Evolutionary conservation across 768 basidiomycete species (phyloP).

Genomic region (Mycena epipterygia): DNA sequence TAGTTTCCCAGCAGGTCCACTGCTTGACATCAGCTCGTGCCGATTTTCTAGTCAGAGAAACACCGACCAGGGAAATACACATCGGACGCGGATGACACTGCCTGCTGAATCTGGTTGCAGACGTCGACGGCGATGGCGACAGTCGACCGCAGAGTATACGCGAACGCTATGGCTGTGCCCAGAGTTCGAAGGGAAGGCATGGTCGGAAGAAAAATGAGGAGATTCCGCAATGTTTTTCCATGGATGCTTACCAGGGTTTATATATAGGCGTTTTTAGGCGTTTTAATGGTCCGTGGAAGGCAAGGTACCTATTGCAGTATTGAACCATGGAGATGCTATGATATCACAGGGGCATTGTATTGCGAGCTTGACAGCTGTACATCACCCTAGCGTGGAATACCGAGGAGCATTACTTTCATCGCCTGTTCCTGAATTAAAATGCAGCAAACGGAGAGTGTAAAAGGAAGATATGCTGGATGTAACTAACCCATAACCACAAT

Average conservation of each 20-base stretch:
- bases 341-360: slow-evolving; percentile 1
- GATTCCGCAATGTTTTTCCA: not conserved
- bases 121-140: slow-evolving; percentile 21
- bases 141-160: not conserved
- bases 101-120: slow-evolving; percentile 53
- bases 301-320: not conserved
- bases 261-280: not conserved
- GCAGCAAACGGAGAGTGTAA: too few relatives aligned
- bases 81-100: slow-evolving; percentile 58
- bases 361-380: not conserved
- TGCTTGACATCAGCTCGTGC: not conserved
- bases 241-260: not conserved
- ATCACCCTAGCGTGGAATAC: not conserved
- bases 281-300: not conserved
- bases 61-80: slow-evolving; percentile 59
- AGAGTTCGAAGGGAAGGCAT: not conserved
- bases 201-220: not conserved
- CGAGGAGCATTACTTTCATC: not conserved
- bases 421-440: too few relatives aligned
- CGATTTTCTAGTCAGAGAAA: not conserved
- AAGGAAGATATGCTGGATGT: too few relatives aligned
- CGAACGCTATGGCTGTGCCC: not conserved
- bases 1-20: slow-evolving; percentile 49
- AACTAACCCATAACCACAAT: too few relatives aligned
- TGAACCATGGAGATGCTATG: not conserved